A percentile compares a stretch with the other conserved stretches of the same genome.
phyloP scores from a whole-genome alignment of 345 rosid genomes.

The Citrus sp. region DNA sequence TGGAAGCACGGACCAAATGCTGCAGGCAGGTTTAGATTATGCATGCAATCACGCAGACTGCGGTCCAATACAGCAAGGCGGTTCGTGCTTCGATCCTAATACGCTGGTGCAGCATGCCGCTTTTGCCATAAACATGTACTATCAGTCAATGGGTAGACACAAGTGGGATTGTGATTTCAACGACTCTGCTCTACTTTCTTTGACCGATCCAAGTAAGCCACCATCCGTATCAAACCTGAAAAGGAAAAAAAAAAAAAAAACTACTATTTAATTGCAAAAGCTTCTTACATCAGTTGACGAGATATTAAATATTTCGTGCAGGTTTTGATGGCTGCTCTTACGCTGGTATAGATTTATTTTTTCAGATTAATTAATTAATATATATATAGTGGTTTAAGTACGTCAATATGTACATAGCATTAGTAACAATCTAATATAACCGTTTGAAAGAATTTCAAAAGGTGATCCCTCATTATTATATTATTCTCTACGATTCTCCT shows the following conservation, averaged over 20 bases:
- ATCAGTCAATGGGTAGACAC: background rate
- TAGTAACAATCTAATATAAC: too few relatives aligned
- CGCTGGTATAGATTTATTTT: background rate
- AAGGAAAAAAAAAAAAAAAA: too few relatives aligned
- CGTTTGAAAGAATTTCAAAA: too few relatives aligned
- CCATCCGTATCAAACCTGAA: background rate
- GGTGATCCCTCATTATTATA: too few relatives aligned
- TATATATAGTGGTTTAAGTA: too few relatives aligned
- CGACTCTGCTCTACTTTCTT: background rate
- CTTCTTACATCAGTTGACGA: background rate
- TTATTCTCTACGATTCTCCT: too few relatives aligned
- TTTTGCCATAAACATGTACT: background rate
- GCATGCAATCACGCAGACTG: background rate
- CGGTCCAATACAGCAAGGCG: background rate
- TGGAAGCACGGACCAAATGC: too few relatives aligned
- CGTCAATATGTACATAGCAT: too few relatives aligned
- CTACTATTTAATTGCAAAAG: background rate
- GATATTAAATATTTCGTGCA: conserved; percentile 4
- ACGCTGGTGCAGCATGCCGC: background rate
- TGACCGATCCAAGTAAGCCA: background rate
- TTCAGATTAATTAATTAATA: too few relatives aligned
- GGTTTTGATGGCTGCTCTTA: conserved; percentile 23
- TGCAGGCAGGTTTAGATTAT: background rate
- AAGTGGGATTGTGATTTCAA: background rate
- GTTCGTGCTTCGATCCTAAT: background rate